Percentiles rank a stretch among this genome's conserved stretches.
These are phyloP conservation scores for Cyamopsis tetragonoloba DNA, from an alignment of 306 rosid genomes.

Conservation along the genomic window DNA sequence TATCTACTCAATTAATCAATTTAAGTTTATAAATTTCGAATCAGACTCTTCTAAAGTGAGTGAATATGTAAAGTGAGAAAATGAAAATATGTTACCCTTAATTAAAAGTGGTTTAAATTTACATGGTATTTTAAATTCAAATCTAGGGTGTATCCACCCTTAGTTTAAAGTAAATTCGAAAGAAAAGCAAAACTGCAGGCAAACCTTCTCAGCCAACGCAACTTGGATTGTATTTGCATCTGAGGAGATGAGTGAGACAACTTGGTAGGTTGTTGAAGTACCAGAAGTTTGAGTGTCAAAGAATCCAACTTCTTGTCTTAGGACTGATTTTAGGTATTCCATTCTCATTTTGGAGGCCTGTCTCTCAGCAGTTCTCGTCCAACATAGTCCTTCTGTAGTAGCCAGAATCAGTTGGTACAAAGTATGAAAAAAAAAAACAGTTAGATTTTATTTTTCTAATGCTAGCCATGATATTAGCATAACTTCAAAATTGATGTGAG, in stretches of 20 bases:
- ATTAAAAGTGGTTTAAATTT: too few relatives aligned
- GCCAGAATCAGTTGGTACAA: constrained; percentile 9
- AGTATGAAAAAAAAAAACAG: constrained; percentile 13
- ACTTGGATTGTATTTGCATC: constrained; percentile 84
- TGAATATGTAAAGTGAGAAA: too few relatives aligned
- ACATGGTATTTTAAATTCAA: too few relatives aligned
- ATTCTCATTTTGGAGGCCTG: constrained; percentile 80
- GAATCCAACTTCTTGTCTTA: constrained; percentile 85
- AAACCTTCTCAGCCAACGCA: constrained; percentile 78
- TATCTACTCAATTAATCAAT: not conserved
- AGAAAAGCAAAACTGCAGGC: not conserved
- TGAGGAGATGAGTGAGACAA: constrained; percentile 67
- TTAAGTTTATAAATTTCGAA: not conserved
- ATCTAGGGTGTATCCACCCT: too few relatives aligned
- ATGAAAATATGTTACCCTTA: too few relatives aligned
- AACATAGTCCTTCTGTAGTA: constrained; percentile 76
- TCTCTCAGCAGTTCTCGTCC: constrained; percentile 89
- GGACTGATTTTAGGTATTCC: constrained; percentile 78
- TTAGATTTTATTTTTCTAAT: constrained; percentile 12
- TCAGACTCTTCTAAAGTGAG: too few relatives aligned
- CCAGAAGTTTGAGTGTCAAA: constrained; percentile 67
- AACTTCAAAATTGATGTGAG: not conserved
- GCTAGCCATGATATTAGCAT: not conserved
- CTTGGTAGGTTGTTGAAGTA: constrained; percentile 75
- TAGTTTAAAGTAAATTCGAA: not conserved